Base-by-base conservation (phyloP, 2,329 filamentous ascomycete genomes). In the Phaeosphaeriaceae sp. region DNA sequence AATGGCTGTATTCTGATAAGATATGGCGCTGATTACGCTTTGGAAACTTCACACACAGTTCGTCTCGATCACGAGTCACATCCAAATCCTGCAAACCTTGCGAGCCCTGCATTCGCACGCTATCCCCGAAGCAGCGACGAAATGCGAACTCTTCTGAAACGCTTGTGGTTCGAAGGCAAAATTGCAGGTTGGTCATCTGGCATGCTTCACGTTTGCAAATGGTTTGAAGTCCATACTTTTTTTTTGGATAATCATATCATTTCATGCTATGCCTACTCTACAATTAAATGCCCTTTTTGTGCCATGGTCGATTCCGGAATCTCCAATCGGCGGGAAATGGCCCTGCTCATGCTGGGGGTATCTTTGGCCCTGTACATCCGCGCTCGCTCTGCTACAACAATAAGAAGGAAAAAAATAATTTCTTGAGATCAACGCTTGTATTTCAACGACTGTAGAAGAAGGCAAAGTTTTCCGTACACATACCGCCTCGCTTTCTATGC, bases 351-450 rank as follows among this genome's bases (percentile, higher is more conserved):
- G 31, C n/a, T 21, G 42, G 46, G 51, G 63, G 59, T 66, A 64
- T 66, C 61, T 60, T 51, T 56, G 41, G 48, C 40, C 54, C 51
- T 46, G 52, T 48, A 27, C 52, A 47, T 22, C 36, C 36, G 21
- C 46, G 36, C 46, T 21, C 27, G n/a, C 40, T 21, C n/a, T 51
- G 52, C 51, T 42, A 61, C 58, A 63, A 56, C 19, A 60, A 56
- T 53, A 60, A 61, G 55, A 49, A n/a, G n/a, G 25, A 22, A 52
- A 58, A 63, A 63, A 63, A 49, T 20, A 59, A 51, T 47, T 62
- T 68, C 60, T 70, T 65, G 57, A 68, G 66, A 70, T 70, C 68
- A 75, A 75, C 68, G 64, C 70, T 75, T 73, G 68, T 74, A 74
- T 75, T 45, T 72, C 63, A 73, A 71, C 67, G 68, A 73, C 69